phyloP scores from a whole-genome alignment of 768 basidiomycete species.

The Hysterangium stoloniferum region DNA sequence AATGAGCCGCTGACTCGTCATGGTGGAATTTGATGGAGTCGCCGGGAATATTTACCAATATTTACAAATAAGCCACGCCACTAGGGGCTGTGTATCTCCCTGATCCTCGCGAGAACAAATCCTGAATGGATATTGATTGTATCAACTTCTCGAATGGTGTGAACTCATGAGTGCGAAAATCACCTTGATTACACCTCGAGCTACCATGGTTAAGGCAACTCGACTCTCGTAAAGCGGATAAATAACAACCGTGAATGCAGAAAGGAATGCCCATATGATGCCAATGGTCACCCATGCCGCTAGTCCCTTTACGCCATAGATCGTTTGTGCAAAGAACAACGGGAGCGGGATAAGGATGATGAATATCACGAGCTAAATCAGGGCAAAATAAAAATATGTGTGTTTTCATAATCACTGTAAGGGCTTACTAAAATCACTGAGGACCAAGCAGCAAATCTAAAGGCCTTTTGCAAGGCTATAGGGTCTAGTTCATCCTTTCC shows the following conservation, averaged over 20 bases:
- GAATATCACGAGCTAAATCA: slow-evolving; percentile 45
- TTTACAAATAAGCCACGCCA: too few species aligned
- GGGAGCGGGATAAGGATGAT: slow-evolving; percentile 77
- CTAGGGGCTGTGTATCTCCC: neutral
- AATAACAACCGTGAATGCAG: slow-evolving; percentile 65
- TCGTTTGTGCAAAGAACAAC: slow-evolving; percentile 72
- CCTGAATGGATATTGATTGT: neutral
- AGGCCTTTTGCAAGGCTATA: slow-evolving; percentile 59
- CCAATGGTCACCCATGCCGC: slow-evolving; percentile 77
- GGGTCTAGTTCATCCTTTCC: slow-evolving; percentile 56
- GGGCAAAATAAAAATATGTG: neutral
- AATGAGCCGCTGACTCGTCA: too few species aligned
- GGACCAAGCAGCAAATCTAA: slow-evolving; percentile 72
- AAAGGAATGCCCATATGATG: slow-evolving; percentile 78
- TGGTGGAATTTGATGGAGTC: too few species aligned
- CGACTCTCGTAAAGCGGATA: slow-evolving; percentile 87
- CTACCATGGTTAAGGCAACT: slow-evolving; percentile 51
- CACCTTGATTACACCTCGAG: slow-evolving; percentile 58
- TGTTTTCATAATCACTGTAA: slow-evolving; percentile 18
- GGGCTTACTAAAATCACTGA: slow-evolving; percentile 51
- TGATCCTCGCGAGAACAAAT: neutral
- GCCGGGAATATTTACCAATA: too few species aligned
- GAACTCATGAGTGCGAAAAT: slow-evolving; percentile 2
- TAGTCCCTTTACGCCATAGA: slow-evolving; percentile 58
- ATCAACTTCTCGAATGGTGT: neutral